Conservation (phyloP, 352 stramenopile genomes). For the Phytopythium helicoides region DNA sequence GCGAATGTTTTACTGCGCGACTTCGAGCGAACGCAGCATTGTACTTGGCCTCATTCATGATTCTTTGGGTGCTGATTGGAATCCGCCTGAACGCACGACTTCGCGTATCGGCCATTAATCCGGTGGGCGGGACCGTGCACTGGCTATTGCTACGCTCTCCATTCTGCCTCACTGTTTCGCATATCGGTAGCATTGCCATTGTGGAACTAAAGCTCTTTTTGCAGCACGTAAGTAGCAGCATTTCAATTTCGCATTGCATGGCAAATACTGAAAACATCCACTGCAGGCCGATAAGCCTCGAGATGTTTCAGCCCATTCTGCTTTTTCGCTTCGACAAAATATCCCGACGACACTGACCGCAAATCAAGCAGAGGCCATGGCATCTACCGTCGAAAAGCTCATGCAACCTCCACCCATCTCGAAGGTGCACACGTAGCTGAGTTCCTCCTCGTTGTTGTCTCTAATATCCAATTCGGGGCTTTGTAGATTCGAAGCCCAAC, state of each 20-base stretch:
- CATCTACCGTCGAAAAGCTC: slow-evolving; percentile 30
- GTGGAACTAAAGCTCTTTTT: slow-evolving; percentile 75
- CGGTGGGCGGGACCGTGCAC: slow-evolving; percentile 70
- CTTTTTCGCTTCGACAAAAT: not conserved
- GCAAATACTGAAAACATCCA: too few relatives aligned
- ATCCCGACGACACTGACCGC: not conserved
- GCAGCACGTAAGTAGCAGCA: slow-evolving; percentile 45
- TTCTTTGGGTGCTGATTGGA: slow-evolving; percentile 56
- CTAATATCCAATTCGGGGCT: not conserved
- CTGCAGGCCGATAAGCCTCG: slow-evolving; percentile 29
- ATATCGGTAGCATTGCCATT: slow-evolving; percentile 61
- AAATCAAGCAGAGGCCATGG: slow-evolving; percentile 6
- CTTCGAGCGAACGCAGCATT: slow-evolving; percentile 54
- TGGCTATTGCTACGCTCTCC: slow-evolving; percentile 66
- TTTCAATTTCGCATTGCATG: too few relatives aligned
- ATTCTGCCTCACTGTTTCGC: slow-evolving; percentile 57
- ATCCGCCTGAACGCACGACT: slow-evolving; percentile 70
- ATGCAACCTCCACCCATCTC: slow-evolving; percentile 26
- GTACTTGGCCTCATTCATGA: slow-evolving; percentile 40
- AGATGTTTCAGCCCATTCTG: not conserved
- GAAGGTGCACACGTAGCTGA: slow-evolving; percentile 7
- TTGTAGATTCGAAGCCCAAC: not conserved
- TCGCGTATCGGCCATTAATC: slow-evolving; percentile 71
- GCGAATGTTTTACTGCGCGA: slow-evolving; percentile 43
- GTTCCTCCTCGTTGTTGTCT: not conserved